Base-by-base conservation (phyloP, 2,329 filamentous ascomycete genomes). In the Nothophoma quercina region DNA sequence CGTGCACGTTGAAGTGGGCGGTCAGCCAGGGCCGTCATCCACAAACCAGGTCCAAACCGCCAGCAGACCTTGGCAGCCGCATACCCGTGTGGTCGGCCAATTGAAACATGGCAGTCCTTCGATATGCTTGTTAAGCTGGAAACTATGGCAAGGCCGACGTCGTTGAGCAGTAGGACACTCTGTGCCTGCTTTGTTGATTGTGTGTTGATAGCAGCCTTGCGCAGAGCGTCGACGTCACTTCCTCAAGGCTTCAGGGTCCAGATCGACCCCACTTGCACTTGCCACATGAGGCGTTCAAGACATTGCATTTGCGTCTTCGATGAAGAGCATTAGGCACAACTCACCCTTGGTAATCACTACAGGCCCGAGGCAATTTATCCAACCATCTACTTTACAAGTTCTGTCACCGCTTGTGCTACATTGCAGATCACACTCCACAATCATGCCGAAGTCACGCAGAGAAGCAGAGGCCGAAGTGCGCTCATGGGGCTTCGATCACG, bases 401-500 rank as follows among this genome's bases (percentile, higher is more conserved):
- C 10, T n/a, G 7, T 25, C 5, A 18, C 10, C 34, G 13, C 5
- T 39, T 28, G 36, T 15, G 22, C 36, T 2, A 26, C 36, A 28
- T n/a, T 25, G 19, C 18, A 47, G 13, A 26, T 51, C 32, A 43
- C 25, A 18, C 15, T 23, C 21, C 30, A 13, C 23, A 42, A 26
- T 29, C 41, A 75, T 75, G 71, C 26, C 62, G 6, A 79, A 77
- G 61, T 76, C 78, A 25, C 78, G 73, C 47, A 72, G 68, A 52
- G 78, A 83, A 32, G 77, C 78, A 29, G 87, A 91, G 69, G 74
- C 77, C 41, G 77, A 88, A 65, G 88, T 91, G 21, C 79, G 79
- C 28, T 84, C 83, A 1, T 90, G 88, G 88, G 88, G 88, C 1
- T 91, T 90, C 68, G 61, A 70, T 2, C 79, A 85, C 41, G 87